phyloP scores from a whole-genome alignment of 176 grass and related monocot genomes.

The Raddia guianensis region DNA sequence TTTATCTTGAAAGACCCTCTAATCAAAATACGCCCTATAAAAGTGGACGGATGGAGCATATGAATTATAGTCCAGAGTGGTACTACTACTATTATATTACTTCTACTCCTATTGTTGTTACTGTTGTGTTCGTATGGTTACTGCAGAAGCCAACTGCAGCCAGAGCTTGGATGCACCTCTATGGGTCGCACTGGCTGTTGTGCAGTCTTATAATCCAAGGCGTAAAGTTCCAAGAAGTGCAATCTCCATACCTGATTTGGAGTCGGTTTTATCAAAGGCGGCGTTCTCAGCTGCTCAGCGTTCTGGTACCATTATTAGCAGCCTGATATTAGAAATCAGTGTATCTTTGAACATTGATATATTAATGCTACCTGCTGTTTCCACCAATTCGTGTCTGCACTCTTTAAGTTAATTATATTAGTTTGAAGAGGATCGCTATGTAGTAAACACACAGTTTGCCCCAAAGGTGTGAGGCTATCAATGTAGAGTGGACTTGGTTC shows the following conservation, averaged over 20 bases:
- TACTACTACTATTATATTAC: background rate
- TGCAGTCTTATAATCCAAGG: conserved; percentile 87
- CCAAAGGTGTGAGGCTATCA: background rate
- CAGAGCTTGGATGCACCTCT: conserved; percentile 53
- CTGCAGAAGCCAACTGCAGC: conserved; percentile 55
- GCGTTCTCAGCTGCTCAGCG: conserved; percentile 69
- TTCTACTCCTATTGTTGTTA: background rate
- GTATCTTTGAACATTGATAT: conserved; percentile 20
- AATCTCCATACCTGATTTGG: conserved; percentile 80
- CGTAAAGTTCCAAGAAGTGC: conserved; percentile 86
- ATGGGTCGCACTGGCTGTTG: conserved; percentile 80
- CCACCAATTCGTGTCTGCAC: background rate
- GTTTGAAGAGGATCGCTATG: background rate
- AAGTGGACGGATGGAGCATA: no score
- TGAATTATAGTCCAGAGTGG: background rate
- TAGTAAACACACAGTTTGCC: background rate
- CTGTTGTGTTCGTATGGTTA: conserved; percentile 22
- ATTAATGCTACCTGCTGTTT: conserved; percentile 5
- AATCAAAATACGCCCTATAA: no score
- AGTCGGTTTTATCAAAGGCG: conserved; percentile 80
- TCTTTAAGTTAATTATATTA: conserved; percentile 25
- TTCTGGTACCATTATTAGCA: conserved; percentile 58
- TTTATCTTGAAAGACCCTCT: no score
- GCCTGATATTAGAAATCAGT: conserved; percentile 14
- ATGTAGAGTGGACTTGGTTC: background rate